These are phyloP conservation scores for Colletotrichum sp. DNA, from an alignment of 2,329 filamentous ascomycete genomes.

Conservation along the genomic window DNA sequence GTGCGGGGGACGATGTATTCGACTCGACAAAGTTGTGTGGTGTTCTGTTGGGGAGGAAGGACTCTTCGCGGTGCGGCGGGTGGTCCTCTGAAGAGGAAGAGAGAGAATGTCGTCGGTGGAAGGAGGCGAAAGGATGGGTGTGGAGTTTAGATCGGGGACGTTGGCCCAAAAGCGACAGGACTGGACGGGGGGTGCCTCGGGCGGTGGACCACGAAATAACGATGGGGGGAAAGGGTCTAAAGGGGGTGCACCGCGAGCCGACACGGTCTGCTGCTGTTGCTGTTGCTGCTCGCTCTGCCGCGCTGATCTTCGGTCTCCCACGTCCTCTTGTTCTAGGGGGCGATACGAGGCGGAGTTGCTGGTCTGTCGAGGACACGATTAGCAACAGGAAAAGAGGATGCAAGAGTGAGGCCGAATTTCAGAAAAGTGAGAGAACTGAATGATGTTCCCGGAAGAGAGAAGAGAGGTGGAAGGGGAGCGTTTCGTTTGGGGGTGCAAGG, in stretches of 20 bases:
- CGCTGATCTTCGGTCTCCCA: background rate
- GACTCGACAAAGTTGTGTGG: background rate
- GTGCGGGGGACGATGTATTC: background rate
- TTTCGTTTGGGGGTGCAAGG: conserved; percentile 19
- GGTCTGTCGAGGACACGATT: background rate
- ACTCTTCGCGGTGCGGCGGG: conserved; percentile 7
- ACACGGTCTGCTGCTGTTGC: background rate
- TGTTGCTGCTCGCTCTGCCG: background rate
- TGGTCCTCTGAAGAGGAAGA: conserved; percentile 11
- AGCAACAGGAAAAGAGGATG: background rate
- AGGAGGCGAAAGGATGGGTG: conserved; percentile 21
- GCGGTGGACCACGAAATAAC: conserved; percentile 22
- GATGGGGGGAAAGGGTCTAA: conserved; percentile 17
- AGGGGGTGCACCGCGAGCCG: conserved; percentile 6
- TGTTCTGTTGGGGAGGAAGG: background rate
- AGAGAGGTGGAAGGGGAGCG: conserved; percentile 4
- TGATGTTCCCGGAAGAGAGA: background rate
- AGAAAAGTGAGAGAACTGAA: conserved; percentile 1
- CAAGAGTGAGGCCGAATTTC: background rate
- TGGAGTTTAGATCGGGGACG: conserved; percentile 22
- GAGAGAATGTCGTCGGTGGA: conserved; percentile 19
- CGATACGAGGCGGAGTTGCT: background rate
- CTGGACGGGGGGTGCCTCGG: conserved; percentile 16
- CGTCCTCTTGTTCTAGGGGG: background rate
- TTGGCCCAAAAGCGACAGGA: conserved; percentile 21